Conservation (phyloP, 164 flowering plant genomes). For the Magnolia sinica region DNA sequence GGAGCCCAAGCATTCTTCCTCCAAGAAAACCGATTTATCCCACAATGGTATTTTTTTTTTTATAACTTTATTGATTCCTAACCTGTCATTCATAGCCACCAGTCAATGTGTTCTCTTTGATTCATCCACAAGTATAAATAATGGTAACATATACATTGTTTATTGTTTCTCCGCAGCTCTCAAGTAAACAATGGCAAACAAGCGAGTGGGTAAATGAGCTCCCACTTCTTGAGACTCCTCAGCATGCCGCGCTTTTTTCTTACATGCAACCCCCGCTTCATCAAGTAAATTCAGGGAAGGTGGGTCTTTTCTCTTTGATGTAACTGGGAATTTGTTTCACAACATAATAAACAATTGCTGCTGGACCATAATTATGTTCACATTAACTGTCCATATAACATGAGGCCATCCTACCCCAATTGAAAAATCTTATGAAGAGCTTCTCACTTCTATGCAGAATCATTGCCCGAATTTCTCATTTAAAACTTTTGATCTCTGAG, state of each 20-base stretch:
- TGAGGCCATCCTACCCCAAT: not conserved
- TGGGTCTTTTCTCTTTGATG: slow-evolving; percentile 5
- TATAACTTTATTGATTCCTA: not conserved
- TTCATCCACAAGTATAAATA: not conserved
- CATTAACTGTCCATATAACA: not conserved
- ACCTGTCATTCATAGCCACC: not conserved
- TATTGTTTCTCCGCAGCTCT: slow-evolving; percentile 11
- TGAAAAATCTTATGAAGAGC: not conserved
- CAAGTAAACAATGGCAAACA: slow-evolving; percentile 2
- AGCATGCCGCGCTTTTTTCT: slow-evolving; percentile 1
- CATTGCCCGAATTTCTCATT: not conserved
- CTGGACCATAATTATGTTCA: not conserved
- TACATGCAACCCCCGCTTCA: not conserved
- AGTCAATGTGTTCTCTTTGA: not conserved
- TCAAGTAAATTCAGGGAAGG: slow-evolving; percentile 3
- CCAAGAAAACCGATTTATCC: slow-evolving; percentile 1
- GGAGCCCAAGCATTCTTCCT: slow-evolving; percentile 2
- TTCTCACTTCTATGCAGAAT: not conserved
- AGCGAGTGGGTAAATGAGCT: not conserved
- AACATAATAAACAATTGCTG: not conserved
- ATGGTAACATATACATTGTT: not conserved
- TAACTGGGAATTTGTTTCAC: not conserved
- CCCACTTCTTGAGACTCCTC: not conserved
- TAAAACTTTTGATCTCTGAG: no score
- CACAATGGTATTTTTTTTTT: not conserved